phyloP scores from a whole-genome alignment of 1,284 basidiomycete species.

The Leccinum subrobustum region DNA sequence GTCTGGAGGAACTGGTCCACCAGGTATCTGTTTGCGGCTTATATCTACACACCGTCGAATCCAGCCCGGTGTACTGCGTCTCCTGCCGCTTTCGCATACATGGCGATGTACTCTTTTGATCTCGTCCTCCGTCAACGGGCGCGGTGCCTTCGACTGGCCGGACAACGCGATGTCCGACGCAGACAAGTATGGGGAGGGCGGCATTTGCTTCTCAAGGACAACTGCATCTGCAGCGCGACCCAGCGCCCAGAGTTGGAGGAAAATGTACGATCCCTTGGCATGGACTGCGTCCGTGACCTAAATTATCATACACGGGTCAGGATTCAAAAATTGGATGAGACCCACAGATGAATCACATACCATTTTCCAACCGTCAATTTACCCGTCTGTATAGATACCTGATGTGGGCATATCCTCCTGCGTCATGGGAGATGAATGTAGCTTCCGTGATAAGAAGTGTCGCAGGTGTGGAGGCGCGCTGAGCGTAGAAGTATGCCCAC shows the following conservation, averaged over 20 bases:
- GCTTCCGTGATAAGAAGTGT: neutral
- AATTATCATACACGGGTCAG: neutral
- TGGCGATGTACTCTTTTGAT: neutral
- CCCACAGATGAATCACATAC: neutral
- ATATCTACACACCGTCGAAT: neutral
- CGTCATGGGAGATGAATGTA: neutral
- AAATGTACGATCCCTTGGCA: conserved; percentile 25
- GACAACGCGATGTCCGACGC: neutral
- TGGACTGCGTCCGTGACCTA: neutral
- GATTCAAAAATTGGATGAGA: neutral
- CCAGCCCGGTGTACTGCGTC: neutral
- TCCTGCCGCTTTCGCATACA: neutral
- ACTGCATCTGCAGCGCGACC: conserved; percentile 14
- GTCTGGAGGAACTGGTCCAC: too few relatives aligned
- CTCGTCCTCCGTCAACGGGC: neutral
- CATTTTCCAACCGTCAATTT: neutral
- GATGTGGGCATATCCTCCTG: neutral
- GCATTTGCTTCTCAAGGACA: neutral
- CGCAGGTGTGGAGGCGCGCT: neutral
- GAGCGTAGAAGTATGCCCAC: neutral
- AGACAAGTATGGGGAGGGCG: neutral
- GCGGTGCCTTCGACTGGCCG: neutral
- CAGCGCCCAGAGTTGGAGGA: neutral
- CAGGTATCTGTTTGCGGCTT: too few relatives aligned
- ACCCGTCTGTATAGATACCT: neutral